Evolutionary conservation across 176 grass and related monocot genomes (phyloP), one percentile per base, ranked within the genome.

Genomic region (Thalia dealbata): DNA sequence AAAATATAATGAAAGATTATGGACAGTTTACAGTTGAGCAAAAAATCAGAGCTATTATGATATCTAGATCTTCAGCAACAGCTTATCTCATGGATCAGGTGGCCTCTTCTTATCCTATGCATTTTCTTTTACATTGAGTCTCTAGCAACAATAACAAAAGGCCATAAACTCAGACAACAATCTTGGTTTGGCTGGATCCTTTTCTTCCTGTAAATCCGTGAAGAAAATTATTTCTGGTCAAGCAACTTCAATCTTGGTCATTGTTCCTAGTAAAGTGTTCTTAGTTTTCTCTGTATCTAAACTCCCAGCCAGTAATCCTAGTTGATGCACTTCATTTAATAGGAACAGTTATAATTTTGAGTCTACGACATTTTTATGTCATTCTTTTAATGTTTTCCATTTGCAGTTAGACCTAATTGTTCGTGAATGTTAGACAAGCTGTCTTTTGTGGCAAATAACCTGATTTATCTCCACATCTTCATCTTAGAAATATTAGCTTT

Each of bases 21-120:
- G 43, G 38, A 64, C 78, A 80, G 32, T 73, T 89, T 26, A 67
- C 77, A 78, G 73, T 14, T 68, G 76, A 89, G 84, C 73, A 86
- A 80, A 89, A 58, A 85, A 80, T 84, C 27, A 80, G 63, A 25
- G 81, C 86, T 71, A 75, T 89, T 75, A 78, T 75, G 69, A 89
- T 93, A 80, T 89, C 86, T 80, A 75, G 73, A 80, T 86, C 84
- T 64, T 79, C 89, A 56, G 90, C 90, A 29, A 86, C 81, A 77
- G 90, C 90, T 72, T 89, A 89, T 84, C 84, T 93, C 70, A 93
- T 93, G 86, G 90, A 93, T 80, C 90, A 92, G 83, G 90, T 92
- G 82, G 14, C 23, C 45, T 78, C 26, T 27, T 38, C 61, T 67
- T 8, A 28, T 41, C 64, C 38, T 4, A 19, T 60, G 7, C 21